These are phyloP conservation scores for Ramaria rubella DNA, from an alignment of 768 basidiomycete genomes.

Conservation along the genomic window DNA sequence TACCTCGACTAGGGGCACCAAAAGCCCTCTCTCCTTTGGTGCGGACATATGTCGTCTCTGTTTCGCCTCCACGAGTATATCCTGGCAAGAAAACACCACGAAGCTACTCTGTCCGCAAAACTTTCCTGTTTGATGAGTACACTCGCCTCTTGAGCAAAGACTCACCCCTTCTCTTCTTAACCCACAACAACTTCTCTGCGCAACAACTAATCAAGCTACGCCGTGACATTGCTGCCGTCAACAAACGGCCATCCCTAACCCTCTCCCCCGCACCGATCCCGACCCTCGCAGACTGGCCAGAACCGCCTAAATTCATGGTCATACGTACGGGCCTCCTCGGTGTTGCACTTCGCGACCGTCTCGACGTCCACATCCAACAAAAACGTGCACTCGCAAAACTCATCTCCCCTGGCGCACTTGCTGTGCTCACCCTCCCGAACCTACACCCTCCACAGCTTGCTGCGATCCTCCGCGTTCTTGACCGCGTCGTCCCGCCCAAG, in stretches of 20 bases:
- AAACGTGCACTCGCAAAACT: slow-evolving; percentile 49
- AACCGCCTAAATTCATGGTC: slow-evolving; percentile 51
- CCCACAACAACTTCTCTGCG: slow-evolving; percentile 69
- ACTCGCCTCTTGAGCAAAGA: slow-evolving; percentile 53
- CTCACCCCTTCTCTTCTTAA: slow-evolving; percentile 69
- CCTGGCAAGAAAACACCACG: slow-evolving; percentile 54
- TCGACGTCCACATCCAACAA: slow-evolving; percentile 41
- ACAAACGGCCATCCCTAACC: slow-evolving; percentile 29
- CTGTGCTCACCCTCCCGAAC: slow-evolving; percentile 55
- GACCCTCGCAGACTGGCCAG: not conserved
- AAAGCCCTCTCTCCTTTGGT: not conserved
- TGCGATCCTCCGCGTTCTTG: slow-evolving; percentile 59
- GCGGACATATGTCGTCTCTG: slow-evolving; percentile 52
- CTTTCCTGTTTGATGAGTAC: slow-evolving; percentile 77
- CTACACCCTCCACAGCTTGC: slow-evolving; percentile 69
- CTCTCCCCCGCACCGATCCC: slow-evolving; percentile 17
- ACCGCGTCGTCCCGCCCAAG: slow-evolving; percentile 57
- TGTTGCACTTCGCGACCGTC: slow-evolving; percentile 60
- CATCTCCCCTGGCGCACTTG: slow-evolving; percentile 49
- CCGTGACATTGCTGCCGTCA: slow-evolving; percentile 57
- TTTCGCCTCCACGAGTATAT: slow-evolving; percentile 44
- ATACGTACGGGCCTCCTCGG: slow-evolving; percentile 77
- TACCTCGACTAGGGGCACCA: not conserved
- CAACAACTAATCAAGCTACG: slow-evolving; percentile 62
- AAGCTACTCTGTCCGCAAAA: slow-evolving; percentile 71